A percentile compares a stretch with the other conserved stretches of the same genome.
Evolutionary conservation across 177 flowering plant genomes (phyloP).

Genomic region (Telopea speciosissima): DNA sequence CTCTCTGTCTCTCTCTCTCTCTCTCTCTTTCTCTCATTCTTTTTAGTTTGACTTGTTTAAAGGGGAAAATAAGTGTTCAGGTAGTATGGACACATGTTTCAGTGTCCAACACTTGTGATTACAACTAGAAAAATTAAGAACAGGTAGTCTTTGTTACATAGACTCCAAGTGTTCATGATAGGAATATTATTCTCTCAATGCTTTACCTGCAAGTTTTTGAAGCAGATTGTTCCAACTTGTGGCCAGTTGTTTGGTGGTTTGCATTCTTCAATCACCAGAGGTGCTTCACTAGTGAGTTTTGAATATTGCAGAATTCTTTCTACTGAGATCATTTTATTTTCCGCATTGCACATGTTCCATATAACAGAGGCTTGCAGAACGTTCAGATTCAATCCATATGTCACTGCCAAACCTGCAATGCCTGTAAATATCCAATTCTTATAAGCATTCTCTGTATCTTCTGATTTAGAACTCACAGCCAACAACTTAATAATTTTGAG

Average conservation of each 20-base stretch:
- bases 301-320: conserved; percentile 95
- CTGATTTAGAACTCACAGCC: not conserved
- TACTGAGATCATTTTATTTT: conserved; percentile 95
- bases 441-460: conserved; percentile 12
- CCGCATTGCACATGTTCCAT: conserved; percentile 96
- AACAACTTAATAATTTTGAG: not conserved
- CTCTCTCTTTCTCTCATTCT: too few species aligned
- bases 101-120: too few species aligned
- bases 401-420: conserved; percentile 94
- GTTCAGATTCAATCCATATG: conserved; percentile 88
- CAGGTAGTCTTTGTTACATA: not conserved
- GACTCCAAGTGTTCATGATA: not conserved
- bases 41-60: too few species aligned
- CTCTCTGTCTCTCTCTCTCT: too few species aligned
- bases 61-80: not conserved
- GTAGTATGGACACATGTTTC: not conserved
- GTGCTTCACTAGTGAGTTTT: conserved; percentile 72
- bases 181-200: not conserved
- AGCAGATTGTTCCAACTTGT: conserved; percentile 57
- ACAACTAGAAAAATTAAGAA: not conserved
- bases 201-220: conserved; percentile 71
- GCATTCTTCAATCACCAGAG: conserved; percentile 59
- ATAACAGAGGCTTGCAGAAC: conserved; percentile 79
- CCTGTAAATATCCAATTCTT: conserved; percentile 38
- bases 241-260: conserved; percentile 85